Base-by-base conservation (phyloP, 805 yeast species). In the Starmerella floris region DNA sequence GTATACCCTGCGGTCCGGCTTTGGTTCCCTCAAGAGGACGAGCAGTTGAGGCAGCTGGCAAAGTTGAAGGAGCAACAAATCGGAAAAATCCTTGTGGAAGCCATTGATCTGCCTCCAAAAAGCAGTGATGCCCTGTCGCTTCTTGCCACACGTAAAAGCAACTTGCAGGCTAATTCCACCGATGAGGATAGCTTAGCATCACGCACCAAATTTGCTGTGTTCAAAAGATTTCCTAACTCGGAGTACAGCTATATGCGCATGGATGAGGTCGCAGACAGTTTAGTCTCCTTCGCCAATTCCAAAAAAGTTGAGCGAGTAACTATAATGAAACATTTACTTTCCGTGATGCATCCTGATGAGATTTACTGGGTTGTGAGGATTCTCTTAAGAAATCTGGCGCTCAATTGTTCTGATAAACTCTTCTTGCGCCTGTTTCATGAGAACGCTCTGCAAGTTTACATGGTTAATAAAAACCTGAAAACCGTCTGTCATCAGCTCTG, bases 401-500 rank as follows among this genome's bases (percentile, higher is more conserved):
- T 82, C n/a, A 71, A 76, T 3, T 69, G 75, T 8, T 67, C 76
- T 45, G 88, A 82, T 51, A 66, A 69, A 23, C 61, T 68, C 11
- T 67, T 84, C 43, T 62, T 84, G 38, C 52, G 60, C 4, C 51
- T 62, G 23, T 85, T 87, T 83, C 93, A 84, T 58, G 84, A 85
- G 0, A 87, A 83, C 57, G 88, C 93, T 0, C 63, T 68, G 9
- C 69, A 68, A 3, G 69, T 82, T 23, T 74, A 68, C 47, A 73
- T 76, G 45, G 75, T 81, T 5, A 80, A 84, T 3, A 74, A 76
- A 41, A 74, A 75, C 53, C 58, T 85, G 37, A 67, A 73, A 47
- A 62, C 69, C 9, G 77, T 82, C 1, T 75, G 84, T 47, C 64
- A 68, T 56, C 73, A 67, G 40, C 62, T 84, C 6, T 56, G 63